phyloP scores from a whole-genome alignment of 768 basidiomycete species.

The Agaricus sinodeliciosus region DNA sequence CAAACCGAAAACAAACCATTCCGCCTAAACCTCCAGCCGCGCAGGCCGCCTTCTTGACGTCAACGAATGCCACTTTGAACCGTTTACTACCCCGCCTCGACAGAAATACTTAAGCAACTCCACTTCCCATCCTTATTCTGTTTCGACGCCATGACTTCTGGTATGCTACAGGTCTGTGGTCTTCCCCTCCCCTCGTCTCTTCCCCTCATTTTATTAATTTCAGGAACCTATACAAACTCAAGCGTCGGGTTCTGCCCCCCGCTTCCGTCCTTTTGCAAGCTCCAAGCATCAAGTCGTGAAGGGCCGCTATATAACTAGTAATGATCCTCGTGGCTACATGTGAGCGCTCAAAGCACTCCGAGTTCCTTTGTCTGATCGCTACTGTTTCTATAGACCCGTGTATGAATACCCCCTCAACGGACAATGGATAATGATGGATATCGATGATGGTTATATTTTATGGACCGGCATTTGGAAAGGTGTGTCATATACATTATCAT shows the following conservation, averaged over 20 bases:
- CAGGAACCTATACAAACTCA: conserved; percentile 38
- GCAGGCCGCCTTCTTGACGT: conserved; percentile 18
- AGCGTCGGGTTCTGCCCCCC: conserved; percentile 31
- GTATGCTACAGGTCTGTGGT: conserved; percentile 34
- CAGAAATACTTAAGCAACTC: conserved; percentile 8
- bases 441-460: conserved; percentile 85
- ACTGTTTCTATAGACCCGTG: conserved; percentile 50
- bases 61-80: conserved; percentile 21
- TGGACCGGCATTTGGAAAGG: conserved; percentile 97
- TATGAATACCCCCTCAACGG: conserved; percentile 87
- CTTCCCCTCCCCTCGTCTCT: conserved; percentile 7
- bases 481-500: conserved; percentile 24
- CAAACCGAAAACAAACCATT: conserved; percentile 28
- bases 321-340: conserved; percentile 88
- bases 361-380: conserved; percentile 15
- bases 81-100: conserved; percentile 19
- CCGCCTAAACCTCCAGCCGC: conserved; percentile 15
- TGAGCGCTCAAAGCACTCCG: conserved; percentile 26
- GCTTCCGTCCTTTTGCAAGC: conserved; percentile 67
- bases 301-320: conserved; percentile 84
- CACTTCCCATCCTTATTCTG: conserved; percentile 17
- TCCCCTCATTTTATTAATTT: neutral
- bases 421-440: conserved; percentile 95
- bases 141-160: conserved; percentile 32
- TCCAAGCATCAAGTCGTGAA: conserved; percentile 77